phyloP scores from a whole-genome alignment of 2,329 filamentous ascomycete genomes.

The Geosmithia morbida region DNA sequence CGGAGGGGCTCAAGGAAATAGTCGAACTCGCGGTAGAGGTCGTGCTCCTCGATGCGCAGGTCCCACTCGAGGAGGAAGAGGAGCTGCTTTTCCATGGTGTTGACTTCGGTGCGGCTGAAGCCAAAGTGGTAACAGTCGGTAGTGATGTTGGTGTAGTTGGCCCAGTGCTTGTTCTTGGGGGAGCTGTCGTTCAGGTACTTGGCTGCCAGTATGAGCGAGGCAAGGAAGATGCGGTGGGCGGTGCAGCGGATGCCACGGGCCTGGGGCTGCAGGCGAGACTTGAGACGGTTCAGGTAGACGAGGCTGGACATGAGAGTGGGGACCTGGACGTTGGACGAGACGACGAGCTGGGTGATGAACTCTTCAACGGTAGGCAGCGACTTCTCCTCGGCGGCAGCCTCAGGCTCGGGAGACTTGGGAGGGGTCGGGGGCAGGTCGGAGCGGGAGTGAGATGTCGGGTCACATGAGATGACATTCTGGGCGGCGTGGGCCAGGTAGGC shows the following conservation, averaged over 20 bases:
- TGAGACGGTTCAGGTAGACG: slow-evolving; percentile 80
- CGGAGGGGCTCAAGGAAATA: slow-evolving; percentile 81
- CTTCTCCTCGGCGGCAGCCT: slow-evolving; percentile 26
- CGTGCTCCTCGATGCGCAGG: slow-evolving; percentile 67
- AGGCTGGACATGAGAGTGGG: slow-evolving; percentile 94
- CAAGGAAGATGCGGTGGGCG: slow-evolving; percentile 93
- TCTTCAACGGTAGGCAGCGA: slow-evolving; percentile 67
- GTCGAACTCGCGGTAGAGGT: slow-evolving; percentile 78
- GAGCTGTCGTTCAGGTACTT: slow-evolving; percentile 99
- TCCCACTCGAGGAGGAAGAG: slow-evolving; percentile 94
- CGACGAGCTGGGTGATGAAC: slow-evolving; percentile 85
- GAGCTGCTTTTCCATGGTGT: slow-evolving; percentile 98
- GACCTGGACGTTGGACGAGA: slow-evolving; percentile 90
- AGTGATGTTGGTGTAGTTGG: slow-evolving; percentile 73
- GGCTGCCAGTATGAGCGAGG: slow-evolving; percentile 69
- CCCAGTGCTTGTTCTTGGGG: slow-evolving; percentile 99
- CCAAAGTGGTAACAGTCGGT: slow-evolving; percentile 56
- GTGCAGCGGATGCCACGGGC: slow-evolving; percentile 95
- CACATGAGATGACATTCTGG: slow-evolving; percentile 66
- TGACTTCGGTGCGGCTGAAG: slow-evolving; percentile 91
- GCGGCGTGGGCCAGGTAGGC: slow-evolving; percentile 61
- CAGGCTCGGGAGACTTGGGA: slow-evolving; percentile 30
- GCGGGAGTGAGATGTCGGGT: slow-evolving; percentile 26
- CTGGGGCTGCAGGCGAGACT: slow-evolving; percentile 74
- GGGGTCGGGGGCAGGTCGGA: slow-evolving; percentile 31